phyloP scores from a whole-genome alignment of 257 asterid species.

The Perilla frutescens region DNA sequence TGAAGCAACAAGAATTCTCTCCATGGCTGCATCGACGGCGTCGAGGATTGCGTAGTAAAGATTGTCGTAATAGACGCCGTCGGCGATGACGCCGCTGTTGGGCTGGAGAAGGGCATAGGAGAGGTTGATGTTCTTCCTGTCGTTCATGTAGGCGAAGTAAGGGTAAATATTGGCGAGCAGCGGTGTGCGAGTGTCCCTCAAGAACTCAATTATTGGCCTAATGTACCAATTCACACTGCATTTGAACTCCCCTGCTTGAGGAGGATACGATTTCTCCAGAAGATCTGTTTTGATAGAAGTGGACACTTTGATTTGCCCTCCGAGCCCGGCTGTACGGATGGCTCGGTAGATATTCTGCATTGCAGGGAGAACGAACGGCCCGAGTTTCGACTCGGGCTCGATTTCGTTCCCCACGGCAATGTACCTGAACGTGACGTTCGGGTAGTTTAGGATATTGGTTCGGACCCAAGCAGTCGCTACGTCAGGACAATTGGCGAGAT shows the following conservation, averaged over 20 bases:
- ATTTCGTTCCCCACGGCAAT: conserved; percentile 47
- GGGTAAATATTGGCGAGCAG: too few relatives aligned
- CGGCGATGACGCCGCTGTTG: background rate
- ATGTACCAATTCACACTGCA: too few relatives aligned
- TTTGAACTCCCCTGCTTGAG: too few relatives aligned
- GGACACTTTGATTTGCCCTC: conserved; percentile 27
- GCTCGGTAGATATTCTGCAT: conserved; percentile 29
- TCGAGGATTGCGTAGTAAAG: background rate
- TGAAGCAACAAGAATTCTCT: background rate
- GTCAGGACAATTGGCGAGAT: too few relatives aligned
- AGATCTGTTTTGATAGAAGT: background rate
- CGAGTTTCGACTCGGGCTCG: conserved; percentile 27
- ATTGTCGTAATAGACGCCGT: conserved; percentile 4
- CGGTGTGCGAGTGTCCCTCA: too few relatives aligned
- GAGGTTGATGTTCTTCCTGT: background rate
- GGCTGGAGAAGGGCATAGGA: conserved; percentile 1
- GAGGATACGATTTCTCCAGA: background rate
- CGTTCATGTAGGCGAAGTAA: too few relatives aligned
- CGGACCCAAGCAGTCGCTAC: too few relatives aligned
- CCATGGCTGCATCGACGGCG: background rate
- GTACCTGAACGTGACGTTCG: background rate
- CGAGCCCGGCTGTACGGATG: conserved; percentile 19
- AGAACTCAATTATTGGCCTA: too few relatives aligned
- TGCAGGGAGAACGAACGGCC: conserved; percentile 33
- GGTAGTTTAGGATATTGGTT: too few relatives aligned